phyloP scores from a whole-genome alignment of 768 basidiomycete species.

The Russula virescens region DNA sequence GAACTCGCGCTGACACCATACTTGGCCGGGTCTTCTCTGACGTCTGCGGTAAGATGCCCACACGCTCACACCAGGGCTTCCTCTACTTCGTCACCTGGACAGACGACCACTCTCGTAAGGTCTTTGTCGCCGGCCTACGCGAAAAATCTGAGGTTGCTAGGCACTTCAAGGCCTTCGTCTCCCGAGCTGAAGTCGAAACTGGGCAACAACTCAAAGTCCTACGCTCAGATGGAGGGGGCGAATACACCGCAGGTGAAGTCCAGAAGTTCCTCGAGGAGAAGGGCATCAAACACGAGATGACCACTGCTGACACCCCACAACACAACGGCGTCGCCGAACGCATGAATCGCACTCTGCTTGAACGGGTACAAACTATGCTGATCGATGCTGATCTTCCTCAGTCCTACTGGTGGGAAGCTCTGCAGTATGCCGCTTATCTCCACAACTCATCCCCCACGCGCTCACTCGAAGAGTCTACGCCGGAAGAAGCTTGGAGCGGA shows the following conservation, averaged over 20 bases:
- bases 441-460: slow-evolving; percentile 10
- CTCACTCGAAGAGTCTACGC: slow-evolving; percentile 19
- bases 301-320: not conserved
- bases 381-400: slow-evolving; percentile 8
- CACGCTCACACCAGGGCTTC: not conserved
- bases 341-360: slow-evolving; percentile 23
- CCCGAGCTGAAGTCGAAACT: too few relatives aligned
- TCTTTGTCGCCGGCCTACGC: slow-evolving; percentile 19
- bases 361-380: slow-evolving; percentile 21
- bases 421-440: too few relatives aligned
- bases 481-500: slow-evolving; percentile 18
- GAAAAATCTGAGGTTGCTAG: slow-evolving; percentile 19
- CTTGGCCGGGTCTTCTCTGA: slow-evolving; percentile 23
- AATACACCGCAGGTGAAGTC: slow-evolving; percentile 24
- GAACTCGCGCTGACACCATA: not conserved
- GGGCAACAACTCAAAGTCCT: too few relatives aligned
- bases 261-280: slow-evolving; percentile 15
- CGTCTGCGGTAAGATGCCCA: slow-evolving; percentile 26
- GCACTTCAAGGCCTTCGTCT: slow-evolving; percentile 22
- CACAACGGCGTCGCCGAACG: slow-evolving; percentile 27
- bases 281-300: slow-evolving; percentile 21
- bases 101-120: slow-evolving; percentile 24
- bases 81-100: slow-evolving; percentile 26
- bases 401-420: slow-evolving; percentile 18
- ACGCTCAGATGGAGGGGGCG: not conserved